Evolutionary conservation across 257 asterid genomes (phyloP).

Genomic region (Perilla frutescens): DNA sequence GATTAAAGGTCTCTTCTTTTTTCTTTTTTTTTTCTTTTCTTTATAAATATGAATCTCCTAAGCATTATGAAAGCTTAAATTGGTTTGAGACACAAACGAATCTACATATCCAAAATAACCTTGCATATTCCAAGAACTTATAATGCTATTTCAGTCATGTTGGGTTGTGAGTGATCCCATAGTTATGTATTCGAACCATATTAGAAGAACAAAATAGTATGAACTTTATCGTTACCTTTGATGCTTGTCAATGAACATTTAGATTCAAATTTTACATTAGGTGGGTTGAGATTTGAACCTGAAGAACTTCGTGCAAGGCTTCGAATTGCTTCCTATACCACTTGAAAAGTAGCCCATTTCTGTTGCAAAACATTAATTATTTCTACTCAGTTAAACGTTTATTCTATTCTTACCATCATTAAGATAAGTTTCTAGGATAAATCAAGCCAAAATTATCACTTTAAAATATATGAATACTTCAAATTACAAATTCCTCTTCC

Average conservation of each 20-base stretch:
- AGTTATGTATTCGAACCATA: background rate
- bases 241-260: conserved; percentile 22
- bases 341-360: conserved; percentile 84
- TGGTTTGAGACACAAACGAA: background rate
- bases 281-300: conserved; percentile 87
- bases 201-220: conserved; percentile 19
- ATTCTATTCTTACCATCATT: conserved; percentile 40
- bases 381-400: conserved; percentile 60
- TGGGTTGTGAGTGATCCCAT: background rate
- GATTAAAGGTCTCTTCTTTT: background rate
- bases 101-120: background rate
- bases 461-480: background rate
- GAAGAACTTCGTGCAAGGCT: conserved; percentile 99
- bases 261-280: conserved; percentile 44
- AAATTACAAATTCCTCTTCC: background rate
- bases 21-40: background rate
- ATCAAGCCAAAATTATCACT: conserved; percentile 1
- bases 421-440: conserved; percentile 23
- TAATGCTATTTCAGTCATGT: background rate
- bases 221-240: conserved; percentile 21
- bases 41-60: background rate
- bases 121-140: background rate
- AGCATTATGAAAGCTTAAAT: background rate
- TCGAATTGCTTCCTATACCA: conserved; percentile 99
- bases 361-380: conserved; percentile 88